These are phyloP conservation scores for Scortechinia acanthostroma DNA, from an alignment of 2,329 filamentous ascomycete genomes.

Conservation along the genomic window DNA sequence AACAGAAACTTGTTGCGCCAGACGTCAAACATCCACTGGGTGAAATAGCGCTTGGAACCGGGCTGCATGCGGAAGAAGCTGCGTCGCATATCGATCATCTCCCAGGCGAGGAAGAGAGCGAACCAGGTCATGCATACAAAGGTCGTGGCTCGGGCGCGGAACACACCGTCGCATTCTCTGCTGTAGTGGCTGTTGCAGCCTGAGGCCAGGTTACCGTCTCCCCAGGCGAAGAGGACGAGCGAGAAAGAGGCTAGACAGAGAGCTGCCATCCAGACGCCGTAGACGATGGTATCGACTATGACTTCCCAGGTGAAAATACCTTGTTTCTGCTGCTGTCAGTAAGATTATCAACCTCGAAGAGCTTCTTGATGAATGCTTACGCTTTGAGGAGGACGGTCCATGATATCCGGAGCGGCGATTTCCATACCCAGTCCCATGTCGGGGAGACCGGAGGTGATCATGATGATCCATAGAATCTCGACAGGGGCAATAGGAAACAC, in stretches of 20 bases:
- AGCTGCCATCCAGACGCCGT: slow-evolving; percentile 71
- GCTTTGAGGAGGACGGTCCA: slow-evolving; percentile 73
- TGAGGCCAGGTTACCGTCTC: slow-evolving; percentile 43
- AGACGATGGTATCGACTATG: slow-evolving; percentile 72
- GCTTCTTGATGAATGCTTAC: slow-evolving; percentile 35
- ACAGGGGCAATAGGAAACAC: slow-evolving; percentile 82
- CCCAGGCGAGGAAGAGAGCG: slow-evolving; percentile 71
- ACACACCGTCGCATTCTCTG: slow-evolving; percentile 51
- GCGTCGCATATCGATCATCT: slow-evolving; percentile 67
- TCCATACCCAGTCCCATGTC: slow-evolving; percentile 85
- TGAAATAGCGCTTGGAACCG: slow-evolving; percentile 47
- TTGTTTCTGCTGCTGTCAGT: slow-evolving; percentile 27
- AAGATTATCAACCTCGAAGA: slow-evolving; percentile 9
- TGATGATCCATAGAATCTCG: slow-evolving; percentile 89
- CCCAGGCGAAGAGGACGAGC: slow-evolving; percentile 55
- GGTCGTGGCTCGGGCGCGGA: slow-evolving; percentile 66
- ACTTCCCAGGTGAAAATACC: slow-evolving; percentile 76
- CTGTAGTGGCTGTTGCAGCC: slow-evolving; percentile 53
- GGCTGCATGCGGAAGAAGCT: slow-evolving; percentile 73
- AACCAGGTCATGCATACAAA: slow-evolving; percentile 74
- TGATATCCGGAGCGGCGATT: slow-evolving; percentile 67
- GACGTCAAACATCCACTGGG: slow-evolving; percentile 60
- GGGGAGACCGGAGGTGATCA: slow-evolving; percentile 81
- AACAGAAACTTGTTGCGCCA: slow-evolving; percentile 71
- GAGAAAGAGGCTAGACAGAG: slow-evolving; percentile 59